Percentiles rank a stretch among this genome's conserved stretches.
Evolutionary conservation across 257 asterid species (phyloP).

Genomic region (Ehretia macrophylla): DNA sequence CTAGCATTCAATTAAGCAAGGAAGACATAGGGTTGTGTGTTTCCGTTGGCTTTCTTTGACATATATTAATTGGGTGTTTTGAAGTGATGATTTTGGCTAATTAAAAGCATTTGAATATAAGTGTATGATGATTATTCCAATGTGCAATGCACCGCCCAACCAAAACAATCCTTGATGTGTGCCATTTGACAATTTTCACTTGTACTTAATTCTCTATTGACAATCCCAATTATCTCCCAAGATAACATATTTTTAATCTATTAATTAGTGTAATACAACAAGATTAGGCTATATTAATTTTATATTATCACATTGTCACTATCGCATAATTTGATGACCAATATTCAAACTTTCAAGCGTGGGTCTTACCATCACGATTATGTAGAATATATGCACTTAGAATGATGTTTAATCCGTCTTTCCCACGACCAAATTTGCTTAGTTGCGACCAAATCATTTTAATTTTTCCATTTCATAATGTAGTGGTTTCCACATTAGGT

Average conservation of each 20-base stretch:
- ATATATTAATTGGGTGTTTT: too few species aligned
- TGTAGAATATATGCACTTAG: neutral
- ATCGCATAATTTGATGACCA: neutral
- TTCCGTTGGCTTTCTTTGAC: too few species aligned
- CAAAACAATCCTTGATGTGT: neutral
- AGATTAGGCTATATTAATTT: neutral
- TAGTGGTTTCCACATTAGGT: neutral
- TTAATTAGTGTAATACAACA: neutral
- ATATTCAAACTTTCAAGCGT: too few species aligned
- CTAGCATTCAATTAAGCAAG: too few species aligned
- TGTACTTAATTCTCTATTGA: neutral
- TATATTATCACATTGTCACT: neutral
- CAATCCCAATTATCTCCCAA: neutral
- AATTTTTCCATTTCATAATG: too few species aligned
- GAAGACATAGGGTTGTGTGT: too few species aligned
- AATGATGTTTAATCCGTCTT: neutral
- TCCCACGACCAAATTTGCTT: neutral
- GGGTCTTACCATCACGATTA: neutral
- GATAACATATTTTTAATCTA: neutral
- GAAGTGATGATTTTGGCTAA: too few species aligned
- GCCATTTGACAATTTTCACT: neutral
- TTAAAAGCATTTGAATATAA: too few species aligned
- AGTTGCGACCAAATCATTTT: neutral
- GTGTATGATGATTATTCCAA: too few species aligned
- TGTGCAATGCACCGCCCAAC: too few species aligned